A percentile compares a stretch with the other conserved stretches of the same genome.
Evolutionary conservation across 73 alveolate species (phyloP).

Genomic region (Tetrahymena malaccensis): DNA sequence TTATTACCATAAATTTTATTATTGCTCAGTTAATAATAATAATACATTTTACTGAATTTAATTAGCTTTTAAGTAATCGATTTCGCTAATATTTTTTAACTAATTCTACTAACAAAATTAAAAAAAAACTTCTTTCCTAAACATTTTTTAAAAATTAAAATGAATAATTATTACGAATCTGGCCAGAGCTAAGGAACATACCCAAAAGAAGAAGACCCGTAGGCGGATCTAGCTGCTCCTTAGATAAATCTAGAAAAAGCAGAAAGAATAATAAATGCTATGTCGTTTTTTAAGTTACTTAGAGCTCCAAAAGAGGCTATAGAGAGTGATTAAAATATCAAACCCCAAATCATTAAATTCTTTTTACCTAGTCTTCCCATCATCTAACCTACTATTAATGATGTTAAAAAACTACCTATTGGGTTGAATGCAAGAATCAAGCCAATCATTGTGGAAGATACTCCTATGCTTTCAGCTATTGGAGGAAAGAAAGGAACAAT

Average conservation of each 20-base stretch:
- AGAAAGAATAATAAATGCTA: neutral
- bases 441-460: neutral
- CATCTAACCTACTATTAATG: neutral
- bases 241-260: neutral
- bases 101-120: too few relatives aligned
- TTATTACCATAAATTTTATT: too few relatives aligned
- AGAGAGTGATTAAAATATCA: neutral
- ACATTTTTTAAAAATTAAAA: too few relatives aligned
- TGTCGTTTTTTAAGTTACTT: neutral
- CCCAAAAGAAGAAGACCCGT: neutral
- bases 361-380: neutral
- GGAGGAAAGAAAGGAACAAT: neutral
- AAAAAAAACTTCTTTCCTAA: too few relatives aligned
- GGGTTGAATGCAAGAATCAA: neutral
- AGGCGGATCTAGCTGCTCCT: slow-evolving; percentile 2
- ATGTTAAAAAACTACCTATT: neutral
- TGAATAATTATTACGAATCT: neutral
- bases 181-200: slow-evolving; percentile 11
- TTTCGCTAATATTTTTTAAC: too few relatives aligned
- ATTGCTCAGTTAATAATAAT: too few relatives aligned
- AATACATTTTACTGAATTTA: too few relatives aligned
- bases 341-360: neutral
- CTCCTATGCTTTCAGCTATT: neutral
- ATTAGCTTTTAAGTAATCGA: too few relatives aligned
- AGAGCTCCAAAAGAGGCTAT: neutral